Evolutionary conservation across 768 basidiomycete species (phyloP).

Genomic region (Pilatotrama ljubarskyi): DNA sequence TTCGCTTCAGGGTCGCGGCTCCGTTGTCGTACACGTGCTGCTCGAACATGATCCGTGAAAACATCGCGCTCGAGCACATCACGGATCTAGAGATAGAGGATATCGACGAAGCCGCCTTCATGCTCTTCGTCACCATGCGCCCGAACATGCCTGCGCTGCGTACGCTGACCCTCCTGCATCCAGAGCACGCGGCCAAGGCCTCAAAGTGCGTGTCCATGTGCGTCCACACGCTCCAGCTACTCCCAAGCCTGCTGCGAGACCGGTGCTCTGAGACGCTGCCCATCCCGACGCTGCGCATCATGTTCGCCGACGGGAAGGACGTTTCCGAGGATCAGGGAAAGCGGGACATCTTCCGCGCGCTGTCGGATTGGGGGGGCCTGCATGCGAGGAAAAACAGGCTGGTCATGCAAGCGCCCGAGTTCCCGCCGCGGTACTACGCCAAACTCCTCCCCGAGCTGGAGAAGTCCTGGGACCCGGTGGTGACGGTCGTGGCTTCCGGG

Average conservation of each 20-base stretch:
- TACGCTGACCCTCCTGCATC: not conserved
- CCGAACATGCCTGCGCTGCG: not conserved
- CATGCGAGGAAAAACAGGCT: not conserved
- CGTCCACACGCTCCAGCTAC: no score
- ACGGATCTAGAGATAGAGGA: not conserved
- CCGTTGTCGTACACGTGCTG: not conserved
- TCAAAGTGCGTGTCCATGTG: no score
- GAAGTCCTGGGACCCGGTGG: not conserved
- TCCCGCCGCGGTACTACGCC: not conserved
- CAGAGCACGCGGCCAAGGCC: not conserved
- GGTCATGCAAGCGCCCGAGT: not conserved
- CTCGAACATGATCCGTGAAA: not conserved
- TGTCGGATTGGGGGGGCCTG: not conserved
- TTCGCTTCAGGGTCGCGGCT: not conserved
- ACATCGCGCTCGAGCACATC: not conserved
- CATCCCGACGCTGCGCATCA: not conserved
- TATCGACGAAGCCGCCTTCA: not conserved
- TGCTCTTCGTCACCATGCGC: not conserved
- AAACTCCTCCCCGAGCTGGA: not conserved
- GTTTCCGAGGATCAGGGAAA: not conserved
- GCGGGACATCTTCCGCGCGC: not conserved
- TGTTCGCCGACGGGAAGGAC: not conserved
- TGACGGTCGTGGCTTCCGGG: not conserved
- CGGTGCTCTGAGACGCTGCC: not conserved
- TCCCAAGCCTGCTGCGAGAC: no score